phyloP scores from a whole-genome alignment of 148 eudicot genomes.

The Fagopyrum homotropicum region DNA sequence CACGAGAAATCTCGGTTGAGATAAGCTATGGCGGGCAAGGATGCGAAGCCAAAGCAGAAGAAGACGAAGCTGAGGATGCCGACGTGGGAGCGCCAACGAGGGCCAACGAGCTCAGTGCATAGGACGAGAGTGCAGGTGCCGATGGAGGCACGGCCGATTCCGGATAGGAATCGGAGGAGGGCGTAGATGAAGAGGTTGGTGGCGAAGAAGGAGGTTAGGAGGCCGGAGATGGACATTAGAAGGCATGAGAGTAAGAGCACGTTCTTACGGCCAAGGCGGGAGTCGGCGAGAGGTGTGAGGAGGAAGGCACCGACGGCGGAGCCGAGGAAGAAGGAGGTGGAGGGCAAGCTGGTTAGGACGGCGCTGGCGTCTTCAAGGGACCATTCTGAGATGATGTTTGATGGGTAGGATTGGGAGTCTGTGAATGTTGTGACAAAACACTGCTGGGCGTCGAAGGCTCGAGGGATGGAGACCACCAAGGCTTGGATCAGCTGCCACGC shows the following conservation, averaged over 20 bases:
- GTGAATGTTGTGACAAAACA: conserved; percentile 57
- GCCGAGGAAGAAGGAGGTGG: conserved; percentile 56
- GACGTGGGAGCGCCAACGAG: conserved; percentile 46
- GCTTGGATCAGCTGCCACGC: conserved; percentile 37
- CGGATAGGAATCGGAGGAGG: conserved; percentile 34
- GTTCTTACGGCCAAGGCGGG: conserved; percentile 54
- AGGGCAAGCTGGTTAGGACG: conserved; percentile 43
- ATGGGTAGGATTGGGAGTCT: conserved; percentile 22
- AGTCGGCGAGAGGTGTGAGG: conserved; percentile 52
- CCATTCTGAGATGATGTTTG: conserved; percentile 55
- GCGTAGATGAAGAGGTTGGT: conserved; percentile 28
- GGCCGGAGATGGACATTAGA: conserved; percentile 51
- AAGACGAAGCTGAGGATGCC: conserved; percentile 44
- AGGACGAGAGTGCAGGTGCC: conserved; percentile 57
- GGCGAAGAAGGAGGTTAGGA: conserved; percentile 31
- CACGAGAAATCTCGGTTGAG: conserved; percentile 31
- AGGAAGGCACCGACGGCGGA: conserved; percentile 42
- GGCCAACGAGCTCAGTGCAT: conserved; percentile 61
- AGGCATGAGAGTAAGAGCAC: conserved; percentile 30
- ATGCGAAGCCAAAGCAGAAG: conserved; percentile 55
- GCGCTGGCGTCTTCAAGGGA: conserved; percentile 47
- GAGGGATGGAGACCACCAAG: conserved; percentile 38
- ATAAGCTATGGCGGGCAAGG: conserved; percentile 45
- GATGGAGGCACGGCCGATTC: conserved; percentile 50
- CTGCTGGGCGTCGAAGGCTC: conserved; percentile 74